Percentiles rank a stretch among this genome's conserved stretches.
Conservation (phyloP, 2,329 filamentous ascomycete genomes). For the Daldinia sp. region DNA sequence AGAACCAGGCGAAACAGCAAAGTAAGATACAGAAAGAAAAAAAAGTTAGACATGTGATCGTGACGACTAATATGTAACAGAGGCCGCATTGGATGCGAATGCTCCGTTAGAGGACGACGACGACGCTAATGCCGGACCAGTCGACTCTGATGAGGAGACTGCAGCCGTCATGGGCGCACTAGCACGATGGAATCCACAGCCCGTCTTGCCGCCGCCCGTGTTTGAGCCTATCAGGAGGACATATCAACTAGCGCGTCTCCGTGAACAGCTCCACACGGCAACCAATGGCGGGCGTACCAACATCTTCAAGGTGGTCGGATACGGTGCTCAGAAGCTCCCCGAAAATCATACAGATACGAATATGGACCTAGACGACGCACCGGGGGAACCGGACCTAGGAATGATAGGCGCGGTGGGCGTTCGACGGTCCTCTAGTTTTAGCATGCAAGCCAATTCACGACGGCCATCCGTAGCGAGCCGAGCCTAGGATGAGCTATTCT, state of each 20-base stretch:
- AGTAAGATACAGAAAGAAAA: constrained; percentile 67
- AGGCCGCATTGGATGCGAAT: constrained; percentile 94
- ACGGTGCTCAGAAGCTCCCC: constrained; percentile 66
- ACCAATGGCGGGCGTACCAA: constrained; percentile 75
- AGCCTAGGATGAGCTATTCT: constrained; percentile 52
- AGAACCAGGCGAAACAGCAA: constrained; percentile 98
- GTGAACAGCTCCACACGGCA: constrained; percentile 74
- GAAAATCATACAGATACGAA: constrained; percentile 61
- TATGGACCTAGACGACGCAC: constrained; percentile 66
- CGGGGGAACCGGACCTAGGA: constrained; percentile 67
- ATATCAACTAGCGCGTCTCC: constrained; percentile 72
- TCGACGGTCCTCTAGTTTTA: constrained; percentile 61
- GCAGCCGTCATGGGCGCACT: constrained; percentile 87
- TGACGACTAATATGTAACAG: constrained; percentile 59
- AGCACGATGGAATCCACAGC: constrained; percentile 80
- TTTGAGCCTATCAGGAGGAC: constrained; percentile 72
- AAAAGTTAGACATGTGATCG: constrained; percentile 14
- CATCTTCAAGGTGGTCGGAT: constrained; percentile 72
- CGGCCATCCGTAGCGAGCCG: constrained; percentile 62
- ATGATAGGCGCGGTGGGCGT: constrained; percentile 54
- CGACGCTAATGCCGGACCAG: constrained; percentile 80
- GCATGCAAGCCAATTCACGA: constrained; percentile 58
- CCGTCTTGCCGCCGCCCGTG: constrained; percentile 75
- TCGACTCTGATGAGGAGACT: constrained; percentile 96
- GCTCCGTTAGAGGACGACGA: constrained; percentile 89